phyloP scores from a whole-genome alignment of 179 eudicot species.

The Pouteria campechiana region DNA sequence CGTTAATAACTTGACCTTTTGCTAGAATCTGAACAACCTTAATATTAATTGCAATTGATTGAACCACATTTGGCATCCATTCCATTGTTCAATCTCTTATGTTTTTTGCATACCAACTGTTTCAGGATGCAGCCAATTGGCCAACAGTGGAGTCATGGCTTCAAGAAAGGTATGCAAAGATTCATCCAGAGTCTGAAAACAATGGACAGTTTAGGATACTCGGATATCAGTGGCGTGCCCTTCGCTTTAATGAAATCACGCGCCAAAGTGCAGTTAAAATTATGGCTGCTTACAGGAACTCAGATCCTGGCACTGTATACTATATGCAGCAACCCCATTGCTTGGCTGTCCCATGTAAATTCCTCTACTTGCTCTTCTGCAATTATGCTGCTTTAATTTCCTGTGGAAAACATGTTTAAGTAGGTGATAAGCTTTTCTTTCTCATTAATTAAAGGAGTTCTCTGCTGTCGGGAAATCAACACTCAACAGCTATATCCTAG shows the following conservation, averaged over 20 bases:
- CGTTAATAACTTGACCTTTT: too few species aligned
- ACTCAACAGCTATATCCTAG: too few species aligned
- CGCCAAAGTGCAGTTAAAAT: slow-evolving; percentile 82
- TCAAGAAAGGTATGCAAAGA: slow-evolving; percentile 39
- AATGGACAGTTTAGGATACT: slow-evolving; percentile 35
- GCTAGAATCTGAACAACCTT: too few species aligned
- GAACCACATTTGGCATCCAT: too few species aligned
- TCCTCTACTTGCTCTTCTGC: neutral
- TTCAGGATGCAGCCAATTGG: slow-evolving; percentile 54
- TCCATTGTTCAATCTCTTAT: too few species aligned
- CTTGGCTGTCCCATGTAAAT: slow-evolving; percentile 83
- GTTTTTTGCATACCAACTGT: neutral
- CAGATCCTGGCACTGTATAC: slow-evolving; percentile 48
- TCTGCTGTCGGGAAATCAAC: too few species aligned
- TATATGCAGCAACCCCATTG: slow-evolving; percentile 67
- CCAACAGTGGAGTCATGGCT: slow-evolving; percentile 59
- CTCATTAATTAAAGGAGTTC: too few species aligned
- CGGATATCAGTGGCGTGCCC: slow-evolving; percentile 90
- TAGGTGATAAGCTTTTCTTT: too few species aligned
- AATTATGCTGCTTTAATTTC: neutral
- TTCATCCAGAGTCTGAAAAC: slow-evolving; percentile 23
- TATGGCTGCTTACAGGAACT: slow-evolving; percentile 50
- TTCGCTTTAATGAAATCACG: slow-evolving; percentile 75
- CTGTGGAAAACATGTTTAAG: too few species aligned
- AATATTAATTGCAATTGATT: too few species aligned